Evolutionary conservation across 305 asterid species (phyloP), one percentile per base, ranked within the genome.

Genomic region (Ajuga reptans): DNA sequence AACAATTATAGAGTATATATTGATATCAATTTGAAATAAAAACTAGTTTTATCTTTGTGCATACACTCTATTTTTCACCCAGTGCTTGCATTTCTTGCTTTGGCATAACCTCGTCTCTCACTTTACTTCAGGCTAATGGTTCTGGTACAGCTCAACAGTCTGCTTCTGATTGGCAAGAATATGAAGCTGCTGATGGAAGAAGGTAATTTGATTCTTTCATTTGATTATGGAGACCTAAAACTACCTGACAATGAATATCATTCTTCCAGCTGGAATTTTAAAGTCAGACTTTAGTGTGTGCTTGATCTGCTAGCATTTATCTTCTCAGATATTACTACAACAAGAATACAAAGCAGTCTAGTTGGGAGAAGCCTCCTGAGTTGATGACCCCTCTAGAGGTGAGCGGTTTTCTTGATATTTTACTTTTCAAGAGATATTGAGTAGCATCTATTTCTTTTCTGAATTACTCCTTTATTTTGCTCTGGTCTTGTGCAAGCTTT

Each of bases 301-400:
- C 60, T 66, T 69, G 66, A 62, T 72, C 67, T 50, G 53, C 77
- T 64, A 9, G 58, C 24, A 49, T 71, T 34, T 41, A 54, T 79
- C 39, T 75, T 24, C 68, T 39, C 87, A 93, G 99, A 70, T 93
- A 93, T 74, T 93, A 91, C 75, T 87, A 89, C 88, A 93, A 93
- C 84, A 89, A 87, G 85, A 71, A 67, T 56, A 89, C 96, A 21
- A 91, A 91, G 81, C 95, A 86, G 79, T 93, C 99, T 53, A 86
- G 91, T 81, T 93, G 99, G 99, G 99, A 93, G 77, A 93, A 93
- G 85, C 99, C 99, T 79, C 45, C 77, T 55, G 99, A 93, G 78
- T 78, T 93, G 88, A 87, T 89, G 97, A 89, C 96, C 54, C 90
- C 96, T 61, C 66, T 86, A 57, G 99, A 93, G 99, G 99, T 91